Conservation (phyloP, 345 rosid species). For the Rhodamnia argentea region DNA sequence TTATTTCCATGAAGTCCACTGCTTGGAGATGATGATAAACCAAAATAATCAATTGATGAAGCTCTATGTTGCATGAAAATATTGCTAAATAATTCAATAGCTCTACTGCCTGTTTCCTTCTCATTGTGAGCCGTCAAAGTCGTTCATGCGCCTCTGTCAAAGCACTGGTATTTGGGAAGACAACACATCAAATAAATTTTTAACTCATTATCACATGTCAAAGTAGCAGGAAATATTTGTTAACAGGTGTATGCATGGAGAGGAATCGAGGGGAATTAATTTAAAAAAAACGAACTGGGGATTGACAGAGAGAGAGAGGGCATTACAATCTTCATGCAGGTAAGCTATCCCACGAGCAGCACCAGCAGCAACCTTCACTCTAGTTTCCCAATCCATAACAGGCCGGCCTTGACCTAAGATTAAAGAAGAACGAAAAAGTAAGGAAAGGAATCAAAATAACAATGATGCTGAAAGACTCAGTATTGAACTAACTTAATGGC, state of each 20-base stretch:
- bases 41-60: not conserved
- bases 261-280: not conserved
- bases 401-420: constrained; percentile 60
- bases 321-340: constrained; percentile 95
- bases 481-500: not conserved
- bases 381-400: constrained; percentile 75
- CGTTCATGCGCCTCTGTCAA: not conserved
- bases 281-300: not conserved
- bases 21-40: not conserved
- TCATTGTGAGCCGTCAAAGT: not conserved
- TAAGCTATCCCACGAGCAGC: constrained; percentile 99
- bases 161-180: not conserved
- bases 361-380: constrained; percentile 87
- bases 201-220: not conserved
- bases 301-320: constrained; percentile 5
- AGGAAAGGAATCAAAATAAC: not conserved
- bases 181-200: not conserved
- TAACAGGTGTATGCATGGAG: not conserved
- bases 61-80: not conserved
- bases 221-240: not conserved
- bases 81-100: not conserved
- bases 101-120: not conserved
- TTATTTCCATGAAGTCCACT: not conserved
- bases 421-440: not conserved
- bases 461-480: not conserved